A percentile compares a stretch with the other conserved stretches of the same genome.
These are phyloP conservation scores for Yamadazyma sp. DNA, from an alignment of 805 yeast species.

Conservation along the genomic window DNA sequence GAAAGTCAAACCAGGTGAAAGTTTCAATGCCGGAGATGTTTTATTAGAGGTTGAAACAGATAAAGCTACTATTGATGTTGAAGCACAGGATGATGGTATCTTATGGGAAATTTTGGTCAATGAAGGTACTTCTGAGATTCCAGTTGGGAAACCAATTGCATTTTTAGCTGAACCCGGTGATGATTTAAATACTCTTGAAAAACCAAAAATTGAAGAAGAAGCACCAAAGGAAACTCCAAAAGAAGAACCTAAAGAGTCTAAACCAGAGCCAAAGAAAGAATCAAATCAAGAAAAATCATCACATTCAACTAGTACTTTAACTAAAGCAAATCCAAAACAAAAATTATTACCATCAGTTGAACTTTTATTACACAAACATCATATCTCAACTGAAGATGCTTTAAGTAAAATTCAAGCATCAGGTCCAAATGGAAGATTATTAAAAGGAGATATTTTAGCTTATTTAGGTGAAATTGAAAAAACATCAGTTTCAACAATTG, in stretches of 20 bases:
- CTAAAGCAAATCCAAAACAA: conserved; percentile 63
- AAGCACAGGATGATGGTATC: conserved; percentile 89
- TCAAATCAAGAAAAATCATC: conserved; percentile 1
- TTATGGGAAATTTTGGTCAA: conserved; percentile 69
- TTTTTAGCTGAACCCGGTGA: conserved; percentile 85
- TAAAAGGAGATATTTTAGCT: conserved; percentile 90
- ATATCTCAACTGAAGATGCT: conserved; percentile 70
- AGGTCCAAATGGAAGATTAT: conserved; percentile 84
- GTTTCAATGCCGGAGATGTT: conserved; percentile 79
- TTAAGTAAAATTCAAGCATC: conserved; percentile 69
- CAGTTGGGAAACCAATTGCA: conserved; percentile 90
- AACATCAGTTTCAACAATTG: conserved; percentile 50
- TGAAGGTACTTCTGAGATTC: conserved; percentile 76
- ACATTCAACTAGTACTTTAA: conserved; percentile 16
- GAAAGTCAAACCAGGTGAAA: conserved; percentile 72
- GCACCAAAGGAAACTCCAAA: conserved; percentile 12
- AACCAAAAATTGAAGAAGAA: conserved; percentile 45
- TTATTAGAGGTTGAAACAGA: conserved; percentile 82
- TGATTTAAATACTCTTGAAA: conserved; percentile 61
- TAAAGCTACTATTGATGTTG: conserved; percentile 79
- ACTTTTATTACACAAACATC: conserved; percentile 55
- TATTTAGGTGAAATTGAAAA: conserved; percentile 68
- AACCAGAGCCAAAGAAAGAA: conserved; percentile 11
- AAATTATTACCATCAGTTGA: conserved; percentile 78
- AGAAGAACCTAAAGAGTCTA: conserved; percentile 10